A percentile compares a stretch with the other conserved stretches of the same genome.
Evolutionary conservation across 2,329 filamentous ascomycete genomes (phyloP).

Genomic region (Trichoderma harzianum): DNA sequence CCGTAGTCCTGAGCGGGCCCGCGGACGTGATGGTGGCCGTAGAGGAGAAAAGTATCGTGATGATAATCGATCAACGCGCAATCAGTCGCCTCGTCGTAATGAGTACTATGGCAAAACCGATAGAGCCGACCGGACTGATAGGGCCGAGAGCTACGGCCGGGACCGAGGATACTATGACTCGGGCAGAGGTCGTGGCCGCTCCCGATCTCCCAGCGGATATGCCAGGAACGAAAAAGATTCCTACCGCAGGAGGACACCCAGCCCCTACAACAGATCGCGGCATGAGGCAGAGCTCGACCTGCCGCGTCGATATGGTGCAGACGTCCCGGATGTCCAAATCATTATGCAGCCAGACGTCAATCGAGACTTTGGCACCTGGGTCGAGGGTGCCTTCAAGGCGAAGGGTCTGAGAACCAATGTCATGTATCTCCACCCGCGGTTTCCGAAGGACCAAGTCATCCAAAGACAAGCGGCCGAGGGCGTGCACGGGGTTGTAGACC

Average conservation of each 20-base stretch:
- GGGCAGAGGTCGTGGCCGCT: slow-evolving; percentile 55
- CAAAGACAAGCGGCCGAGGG: slow-evolving; percentile 84
- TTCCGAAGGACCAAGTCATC: slow-evolving; percentile 75
- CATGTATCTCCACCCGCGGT: slow-evolving; percentile 72
- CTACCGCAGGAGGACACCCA: slow-evolving; percentile 68
- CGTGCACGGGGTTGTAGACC: slow-evolving; percentile 77
- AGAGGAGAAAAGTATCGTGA: slow-evolving; percentile 52
- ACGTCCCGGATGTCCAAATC: slow-evolving; percentile 87
- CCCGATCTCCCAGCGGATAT: slow-evolving; percentile 58
- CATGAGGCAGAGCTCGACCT: slow-evolving; percentile 62
- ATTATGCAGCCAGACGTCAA: slow-evolving; percentile 76
- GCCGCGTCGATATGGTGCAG: slow-evolving; percentile 66
- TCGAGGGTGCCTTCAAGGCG: slow-evolving; percentile 70
- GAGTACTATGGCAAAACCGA: slow-evolving; percentile 53
- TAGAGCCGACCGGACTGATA: slow-evolving; percentile 46
- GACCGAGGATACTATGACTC: slow-evolving; percentile 43
- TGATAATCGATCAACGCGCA: slow-evolving; percentile 61
- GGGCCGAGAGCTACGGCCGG: slow-evolving; percentile 43
- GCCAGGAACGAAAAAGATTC: slow-evolving; percentile 44
- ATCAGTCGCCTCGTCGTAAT: slow-evolving; percentile 55
- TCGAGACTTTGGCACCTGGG: slow-evolving; percentile 76
- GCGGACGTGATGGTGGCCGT: slow-evolving; percentile 41
- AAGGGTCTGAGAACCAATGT: slow-evolving; percentile 73
- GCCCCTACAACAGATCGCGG: slow-evolving; percentile 53
- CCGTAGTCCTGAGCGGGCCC: slow-evolving; percentile 58